These are phyloP conservation scores for Termitomyces sp. DNA, from an alignment of 768 basidiomycete species.

Conservation along the genomic window DNA sequence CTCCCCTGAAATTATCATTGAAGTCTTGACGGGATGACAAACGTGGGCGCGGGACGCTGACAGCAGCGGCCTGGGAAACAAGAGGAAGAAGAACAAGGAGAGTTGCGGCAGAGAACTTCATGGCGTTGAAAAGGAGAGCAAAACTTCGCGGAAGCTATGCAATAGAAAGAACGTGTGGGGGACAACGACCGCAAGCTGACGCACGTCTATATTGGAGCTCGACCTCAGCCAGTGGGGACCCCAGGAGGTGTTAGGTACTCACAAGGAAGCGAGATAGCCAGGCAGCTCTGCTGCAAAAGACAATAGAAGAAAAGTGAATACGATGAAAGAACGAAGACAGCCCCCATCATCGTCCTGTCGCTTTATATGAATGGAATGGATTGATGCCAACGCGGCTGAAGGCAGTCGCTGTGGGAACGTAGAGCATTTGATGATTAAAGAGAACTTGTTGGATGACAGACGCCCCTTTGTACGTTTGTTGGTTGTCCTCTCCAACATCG, in stretches of 20 bases:
- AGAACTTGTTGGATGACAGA: not conserved
- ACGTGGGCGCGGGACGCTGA: constrained; percentile 21
- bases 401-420: constrained; percentile 22
- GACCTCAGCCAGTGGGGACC: not conserved
- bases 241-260: constrained; percentile 7
- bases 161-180: constrained; percentile 32
- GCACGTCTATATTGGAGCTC: constrained; percentile 12
- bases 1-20: constrained; percentile 15
- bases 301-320: constrained; percentile 20
- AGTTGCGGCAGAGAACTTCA: constrained; percentile 47
- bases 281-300: constrained; percentile 55
- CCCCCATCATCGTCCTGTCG: constrained; percentile 3
- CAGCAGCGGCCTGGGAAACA: constrained; percentile 30
- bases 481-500: constrained; percentile 4
- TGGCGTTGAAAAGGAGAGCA: constrained; percentile 27
- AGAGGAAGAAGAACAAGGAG: constrained; percentile 37
- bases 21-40: constrained; percentile 23
- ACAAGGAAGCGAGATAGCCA: constrained; percentile 24
- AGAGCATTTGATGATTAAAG: not conserved
- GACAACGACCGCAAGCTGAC: constrained; percentile 25
- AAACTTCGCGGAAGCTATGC: constrained; percentile 51
- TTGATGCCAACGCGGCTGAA: not conserved
- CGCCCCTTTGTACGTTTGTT: constrained; percentile 3
- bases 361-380: constrained; percentile 6
- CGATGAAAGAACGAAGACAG: constrained; percentile 14